Evolutionary conservation across 2,329 filamentous ascomycete species (phyloP).

Genomic region (Pochonia chlamydosporia): DNA sequence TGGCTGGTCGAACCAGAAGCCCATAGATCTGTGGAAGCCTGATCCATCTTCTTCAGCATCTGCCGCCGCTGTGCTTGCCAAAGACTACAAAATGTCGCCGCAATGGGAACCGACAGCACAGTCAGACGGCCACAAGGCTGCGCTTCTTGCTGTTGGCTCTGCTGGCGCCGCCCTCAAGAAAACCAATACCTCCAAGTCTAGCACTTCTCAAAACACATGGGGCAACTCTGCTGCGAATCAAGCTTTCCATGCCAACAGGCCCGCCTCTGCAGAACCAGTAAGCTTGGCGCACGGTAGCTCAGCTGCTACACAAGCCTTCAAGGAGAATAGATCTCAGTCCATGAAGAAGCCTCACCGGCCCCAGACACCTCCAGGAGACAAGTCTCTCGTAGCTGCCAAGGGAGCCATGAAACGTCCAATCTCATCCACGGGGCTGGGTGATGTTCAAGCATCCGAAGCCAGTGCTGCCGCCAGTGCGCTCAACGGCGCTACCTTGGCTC

Average conservation of each 20-base stretch:
- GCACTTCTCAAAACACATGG: slow-evolving; percentile 30
- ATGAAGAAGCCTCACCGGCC: slow-evolving; percentile 15
- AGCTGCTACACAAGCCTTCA: slow-evolving; percentile 33
- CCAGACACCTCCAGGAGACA: slow-evolving; percentile 40
- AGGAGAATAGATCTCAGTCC: slow-evolving; percentile 24
- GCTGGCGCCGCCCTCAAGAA: slow-evolving; percentile 26
- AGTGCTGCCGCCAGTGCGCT: slow-evolving; percentile 60
- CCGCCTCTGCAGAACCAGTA: slow-evolving; percentile 11
- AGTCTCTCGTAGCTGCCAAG: slow-evolving; percentile 69
- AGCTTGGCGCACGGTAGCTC: slow-evolving; percentile 19
- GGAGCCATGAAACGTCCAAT: slow-evolving; percentile 53
- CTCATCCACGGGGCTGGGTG: slow-evolving; percentile 6
- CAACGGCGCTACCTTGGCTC: slow-evolving; percentile 65
- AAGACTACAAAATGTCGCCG: slow-evolving; percentile 38
- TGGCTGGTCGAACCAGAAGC: slow-evolving; percentile 64
- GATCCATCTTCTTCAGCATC: slow-evolving; percentile 48
- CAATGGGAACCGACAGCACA: slow-evolving; percentile 59
- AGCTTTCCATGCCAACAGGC: slow-evolving; percentile 46
- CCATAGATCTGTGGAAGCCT: slow-evolving; percentile 61
- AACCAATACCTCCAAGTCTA: slow-evolving; percentile 9
- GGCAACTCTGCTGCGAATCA: slow-evolving; percentile 66
- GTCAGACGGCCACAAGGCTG: slow-evolving; percentile 67
- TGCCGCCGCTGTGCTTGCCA: slow-evolving; percentile 36
- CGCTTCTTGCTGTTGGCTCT: slow-evolving; percentile 53
- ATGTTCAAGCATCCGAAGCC: slow-evolving; percentile 19